These are phyloP conservation scores for Solanum hybrid DNA, from an alignment of 305 asterid genomes.

Conservation along the genomic window DNA sequence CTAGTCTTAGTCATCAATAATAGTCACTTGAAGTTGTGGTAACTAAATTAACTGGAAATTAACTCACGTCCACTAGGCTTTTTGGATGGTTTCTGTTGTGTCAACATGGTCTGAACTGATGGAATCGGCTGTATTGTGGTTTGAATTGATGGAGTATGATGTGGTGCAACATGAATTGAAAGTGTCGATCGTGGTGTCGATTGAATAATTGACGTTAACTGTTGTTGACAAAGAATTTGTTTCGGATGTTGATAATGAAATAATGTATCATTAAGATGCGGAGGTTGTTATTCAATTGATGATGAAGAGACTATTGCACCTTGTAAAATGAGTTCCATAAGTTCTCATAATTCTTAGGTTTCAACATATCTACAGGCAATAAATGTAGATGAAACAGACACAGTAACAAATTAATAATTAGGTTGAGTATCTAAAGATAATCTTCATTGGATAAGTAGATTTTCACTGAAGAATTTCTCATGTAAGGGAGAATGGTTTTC, in stretches of 20 bases:
- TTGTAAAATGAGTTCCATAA: not conserved
- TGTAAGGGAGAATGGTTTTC: not conserved
- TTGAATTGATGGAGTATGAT: not conserved
- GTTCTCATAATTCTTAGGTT: too few species aligned
- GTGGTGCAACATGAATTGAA: not conserved
- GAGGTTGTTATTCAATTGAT: not conserved
- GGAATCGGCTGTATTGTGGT: not conserved
- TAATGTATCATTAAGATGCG: not conserved
- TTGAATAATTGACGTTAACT: not conserved
- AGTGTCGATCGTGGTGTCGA: too few species aligned
- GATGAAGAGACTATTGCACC: not conserved
- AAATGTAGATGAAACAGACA: too few species aligned
- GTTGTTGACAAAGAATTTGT: not conserved
- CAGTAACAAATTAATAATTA: not conserved
- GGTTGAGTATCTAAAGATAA: not conserved
- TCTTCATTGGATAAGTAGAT: not conserved
- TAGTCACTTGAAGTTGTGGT: too few species aligned
- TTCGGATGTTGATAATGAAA: not conserved
- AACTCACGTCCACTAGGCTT: too few species aligned
- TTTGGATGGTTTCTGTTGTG: not conserved
- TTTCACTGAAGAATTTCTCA: not conserved
- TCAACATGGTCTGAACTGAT: not conserved
- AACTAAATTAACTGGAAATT: too few species aligned
- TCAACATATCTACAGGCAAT: too few species aligned
- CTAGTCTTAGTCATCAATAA: too few species aligned